Evolutionary conservation across 495 filamentous ascomycete genomes (phyloP).

Genomic region (Aspergillus diversus): DNA sequence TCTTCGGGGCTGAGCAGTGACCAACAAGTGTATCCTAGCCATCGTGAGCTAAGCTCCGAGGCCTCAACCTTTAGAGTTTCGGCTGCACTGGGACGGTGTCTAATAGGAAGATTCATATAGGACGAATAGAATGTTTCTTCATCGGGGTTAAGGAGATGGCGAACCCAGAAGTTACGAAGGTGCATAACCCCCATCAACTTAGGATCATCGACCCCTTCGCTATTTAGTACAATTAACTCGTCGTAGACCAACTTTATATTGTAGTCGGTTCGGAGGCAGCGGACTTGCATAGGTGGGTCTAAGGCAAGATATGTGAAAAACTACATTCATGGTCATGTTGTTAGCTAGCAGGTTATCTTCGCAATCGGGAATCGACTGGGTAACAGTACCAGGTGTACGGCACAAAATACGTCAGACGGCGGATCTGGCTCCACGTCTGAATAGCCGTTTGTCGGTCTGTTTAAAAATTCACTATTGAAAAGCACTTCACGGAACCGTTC

Average conservation of each 20-base stretch:
- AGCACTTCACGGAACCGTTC: constrained; percentile 26
- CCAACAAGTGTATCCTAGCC: constrained; percentile 46
- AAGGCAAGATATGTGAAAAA: constrained; percentile 36
- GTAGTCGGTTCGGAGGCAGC: constrained; percentile 38
- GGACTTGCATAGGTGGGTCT: constrained; percentile 23
- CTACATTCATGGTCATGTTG: constrained; percentile 20
- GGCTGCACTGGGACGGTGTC: constrained; percentile 25
- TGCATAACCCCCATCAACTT: constrained; percentile 31
- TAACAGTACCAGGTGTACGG: constrained; percentile 36
- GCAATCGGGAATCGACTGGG: neutral
- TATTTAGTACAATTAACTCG: neutral
- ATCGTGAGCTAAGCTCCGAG: constrained; percentile 23
- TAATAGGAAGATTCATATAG: constrained; percentile 24
- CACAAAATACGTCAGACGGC: constrained; percentile 32
- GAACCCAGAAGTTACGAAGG: constrained; percentile 46
- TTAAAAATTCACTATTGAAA: constrained; percentile 28
- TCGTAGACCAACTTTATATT: constrained; percentile 36
- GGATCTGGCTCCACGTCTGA: constrained; percentile 4
- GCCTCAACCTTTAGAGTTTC: constrained; percentile 8
- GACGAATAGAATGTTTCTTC: constrained; percentile 32
- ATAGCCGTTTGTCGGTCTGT: constrained; percentile 23
- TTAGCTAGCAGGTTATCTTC: neutral
- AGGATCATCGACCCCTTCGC: constrained; percentile 1
- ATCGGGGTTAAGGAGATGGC: constrained; percentile 33
- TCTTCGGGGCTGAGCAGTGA: neutral